Percentiles rank a stretch among this genome's conserved stretches.
phyloP scores from a whole-genome alignment of 176 grass and related monocot species.

The Thinopyrum elongatum region DNA sequence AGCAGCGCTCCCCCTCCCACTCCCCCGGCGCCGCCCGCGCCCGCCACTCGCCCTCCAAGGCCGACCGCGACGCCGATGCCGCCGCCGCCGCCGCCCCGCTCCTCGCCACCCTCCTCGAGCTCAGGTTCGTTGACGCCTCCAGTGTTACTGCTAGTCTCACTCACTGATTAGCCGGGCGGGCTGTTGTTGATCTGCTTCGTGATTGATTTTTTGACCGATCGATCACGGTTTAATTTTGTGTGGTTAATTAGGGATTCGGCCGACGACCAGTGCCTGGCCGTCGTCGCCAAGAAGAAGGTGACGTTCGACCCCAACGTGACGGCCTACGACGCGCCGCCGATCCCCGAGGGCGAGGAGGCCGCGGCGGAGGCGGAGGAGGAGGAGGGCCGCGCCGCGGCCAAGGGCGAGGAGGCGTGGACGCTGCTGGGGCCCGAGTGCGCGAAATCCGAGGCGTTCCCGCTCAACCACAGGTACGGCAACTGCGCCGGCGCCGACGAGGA shows the following conservation, averaged over 20 bases:
- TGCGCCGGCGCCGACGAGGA: constrained; percentile 40
- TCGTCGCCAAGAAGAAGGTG: constrained; percentile 80
- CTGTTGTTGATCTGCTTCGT: not conserved
- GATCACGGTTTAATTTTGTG: not conserved
- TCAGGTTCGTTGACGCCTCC: not conserved
- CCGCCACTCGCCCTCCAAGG: constrained; percentile 29
- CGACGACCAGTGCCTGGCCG: constrained; percentile 49
- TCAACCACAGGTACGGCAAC: constrained; percentile 86
- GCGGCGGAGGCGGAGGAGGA: not conserved
- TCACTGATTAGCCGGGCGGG: not conserved
- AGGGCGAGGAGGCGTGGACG: constrained; percentile 11
- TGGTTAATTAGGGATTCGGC: constrained; percentile 32
- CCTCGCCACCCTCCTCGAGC: constrained; percentile 46
- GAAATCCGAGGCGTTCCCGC: constrained; percentile 56
- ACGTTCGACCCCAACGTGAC: constrained; percentile 93
- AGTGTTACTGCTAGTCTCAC: not conserved
- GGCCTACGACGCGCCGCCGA: constrained; percentile 51
- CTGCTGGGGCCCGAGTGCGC: constrained; percentile 36
- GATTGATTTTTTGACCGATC: not conserved
- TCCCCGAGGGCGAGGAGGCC: constrained; percentile 41
- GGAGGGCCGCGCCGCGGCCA: not conserved
- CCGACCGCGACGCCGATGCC: constrained; percentile 35
- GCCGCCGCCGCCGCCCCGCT: constrained; percentile 53
- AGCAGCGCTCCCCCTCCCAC: constrained; percentile 54
- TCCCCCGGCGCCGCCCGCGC: constrained; percentile 35